Conservation (phyloP, 75 land plant species). For the Pinus tabuliformis region DNA sequence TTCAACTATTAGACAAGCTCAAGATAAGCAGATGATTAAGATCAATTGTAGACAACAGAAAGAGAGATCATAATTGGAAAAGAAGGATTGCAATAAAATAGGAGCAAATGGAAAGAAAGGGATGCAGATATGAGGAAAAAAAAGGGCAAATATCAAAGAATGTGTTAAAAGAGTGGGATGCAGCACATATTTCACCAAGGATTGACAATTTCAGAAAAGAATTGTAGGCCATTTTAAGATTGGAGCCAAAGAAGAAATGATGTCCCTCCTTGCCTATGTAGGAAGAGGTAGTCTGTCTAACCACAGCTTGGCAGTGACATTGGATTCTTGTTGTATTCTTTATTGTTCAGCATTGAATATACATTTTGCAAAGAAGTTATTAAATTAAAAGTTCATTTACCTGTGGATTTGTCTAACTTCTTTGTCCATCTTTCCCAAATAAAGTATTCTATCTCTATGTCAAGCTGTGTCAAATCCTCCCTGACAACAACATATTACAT, state of each 20-base stretch:
- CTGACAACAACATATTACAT: not conserved
- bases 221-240: no score
- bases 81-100: not conserved
- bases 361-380: no score
- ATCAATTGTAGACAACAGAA: not conserved
- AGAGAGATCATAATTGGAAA: not conserved
- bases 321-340: no score
- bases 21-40: not conserved
- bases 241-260: no score
- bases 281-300: no score
- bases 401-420: not conserved
- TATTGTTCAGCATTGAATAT: no score
- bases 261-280: no score
- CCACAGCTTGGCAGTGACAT: no score
- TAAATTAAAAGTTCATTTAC: not conserved
- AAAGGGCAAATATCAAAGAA: not conserved
- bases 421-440: slow-evolving; percentile 7
- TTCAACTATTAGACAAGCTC: not conserved
- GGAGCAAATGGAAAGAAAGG: not conserved
- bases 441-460: slow-evolving; percentile 6
- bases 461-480: slow-evolving; percentile 1
- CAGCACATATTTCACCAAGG: no score
- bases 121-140: not conserved
- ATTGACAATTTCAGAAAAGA: no score
- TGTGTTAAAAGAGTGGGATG: not conserved